phyloP scores from a whole-genome alignment of 1,139 yeast species.

The Candida pseudocylindracea region DNA sequence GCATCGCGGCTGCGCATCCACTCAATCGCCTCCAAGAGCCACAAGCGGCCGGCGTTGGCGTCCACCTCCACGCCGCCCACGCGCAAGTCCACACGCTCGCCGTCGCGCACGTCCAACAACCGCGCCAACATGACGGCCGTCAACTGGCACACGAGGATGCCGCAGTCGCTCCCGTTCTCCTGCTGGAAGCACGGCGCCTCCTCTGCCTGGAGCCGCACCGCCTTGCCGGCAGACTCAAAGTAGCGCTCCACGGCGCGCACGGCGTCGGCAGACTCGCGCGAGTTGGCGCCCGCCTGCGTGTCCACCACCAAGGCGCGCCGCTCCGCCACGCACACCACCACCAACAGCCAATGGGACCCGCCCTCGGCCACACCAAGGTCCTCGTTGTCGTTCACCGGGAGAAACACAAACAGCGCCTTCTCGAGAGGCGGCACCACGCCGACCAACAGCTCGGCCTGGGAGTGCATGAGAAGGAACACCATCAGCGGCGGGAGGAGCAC shows the following conservation, averaged over 20 bases:
- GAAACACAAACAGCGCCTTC: constrained; percentile 13
- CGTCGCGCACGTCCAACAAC: too few species aligned
- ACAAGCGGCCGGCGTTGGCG: too few species aligned
- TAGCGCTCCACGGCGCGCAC: constrained; percentile 6
- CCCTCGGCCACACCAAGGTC: constrained; percentile 11
- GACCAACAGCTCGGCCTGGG: not conserved
- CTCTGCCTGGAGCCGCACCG: constrained; percentile 7
- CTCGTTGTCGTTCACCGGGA: constrained; percentile 18
- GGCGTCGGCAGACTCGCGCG: constrained; percentile 5
- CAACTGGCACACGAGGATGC: constrained; percentile 10
- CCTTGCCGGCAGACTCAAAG: constrained; percentile 4
- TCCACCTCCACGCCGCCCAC: too few species aligned
- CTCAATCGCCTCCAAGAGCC: too few species aligned
- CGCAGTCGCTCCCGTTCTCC: constrained; percentile 22
- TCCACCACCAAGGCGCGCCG: constrained; percentile 15
- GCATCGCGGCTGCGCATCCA: too few species aligned
- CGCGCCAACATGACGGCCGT: too few species aligned
- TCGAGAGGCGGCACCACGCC: constrained; percentile 10
- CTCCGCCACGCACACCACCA: constrained; percentile 12
- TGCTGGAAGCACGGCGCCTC: constrained; percentile 18
- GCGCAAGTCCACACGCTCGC: too few species aligned
- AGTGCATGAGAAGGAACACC: constrained; percentile 15
- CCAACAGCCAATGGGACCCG: constrained; percentile 24
- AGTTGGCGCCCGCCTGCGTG: constrained; percentile 12
- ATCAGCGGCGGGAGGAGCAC: constrained; percentile 15